phyloP scores from a whole-genome alignment of 2,329 filamentous ascomycete species.

The Dryadomyces quercivorus region DNA sequence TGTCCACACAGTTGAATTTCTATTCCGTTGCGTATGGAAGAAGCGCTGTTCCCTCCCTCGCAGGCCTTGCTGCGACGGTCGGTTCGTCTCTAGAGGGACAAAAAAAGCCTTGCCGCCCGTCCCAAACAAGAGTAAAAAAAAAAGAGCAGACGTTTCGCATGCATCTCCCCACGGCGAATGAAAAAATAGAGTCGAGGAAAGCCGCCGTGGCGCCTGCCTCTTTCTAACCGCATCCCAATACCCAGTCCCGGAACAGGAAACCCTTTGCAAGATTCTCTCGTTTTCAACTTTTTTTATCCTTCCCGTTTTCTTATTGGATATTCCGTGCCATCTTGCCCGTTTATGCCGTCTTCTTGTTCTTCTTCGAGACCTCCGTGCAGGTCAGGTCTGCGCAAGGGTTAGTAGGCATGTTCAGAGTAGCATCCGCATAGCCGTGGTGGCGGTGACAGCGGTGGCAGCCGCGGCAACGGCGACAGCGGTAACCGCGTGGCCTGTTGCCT shows the following conservation, averaged over 20 bases:
- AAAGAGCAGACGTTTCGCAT: too few relatives aligned
- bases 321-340: slow-evolving; percentile 15
- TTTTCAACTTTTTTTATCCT: slow-evolving; percentile 9
- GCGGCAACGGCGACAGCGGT: too few relatives aligned
- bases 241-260: neutral
- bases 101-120: too few relatives aligned
- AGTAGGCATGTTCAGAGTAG: neutral
- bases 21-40: neutral
- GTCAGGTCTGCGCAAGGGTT: slow-evolving; percentile 28
- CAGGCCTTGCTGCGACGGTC: too few relatives aligned
- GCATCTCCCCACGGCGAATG: too few relatives aligned
- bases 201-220: neutral
- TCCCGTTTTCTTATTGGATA: slow-evolving; percentile 6
- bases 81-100: too few relatives aligned
- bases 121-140: too few relatives aligned
- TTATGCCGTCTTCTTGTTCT: slow-evolving; percentile 42
- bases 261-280: neutral
- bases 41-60: neutral
- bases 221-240: neutral
- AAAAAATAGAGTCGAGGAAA: neutral
- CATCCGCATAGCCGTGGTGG: too few relatives aligned
- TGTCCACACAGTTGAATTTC: neutral
- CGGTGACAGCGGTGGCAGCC: too few relatives aligned
- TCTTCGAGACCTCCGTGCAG: slow-evolving; percentile 44
- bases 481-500: too few relatives aligned